Evolutionary conservation across 1,284 basidiomycete genomes (phyloP), one percentile per base, ranked within the genome.

Genomic region (Ceratobasidium sp.): DNA sequence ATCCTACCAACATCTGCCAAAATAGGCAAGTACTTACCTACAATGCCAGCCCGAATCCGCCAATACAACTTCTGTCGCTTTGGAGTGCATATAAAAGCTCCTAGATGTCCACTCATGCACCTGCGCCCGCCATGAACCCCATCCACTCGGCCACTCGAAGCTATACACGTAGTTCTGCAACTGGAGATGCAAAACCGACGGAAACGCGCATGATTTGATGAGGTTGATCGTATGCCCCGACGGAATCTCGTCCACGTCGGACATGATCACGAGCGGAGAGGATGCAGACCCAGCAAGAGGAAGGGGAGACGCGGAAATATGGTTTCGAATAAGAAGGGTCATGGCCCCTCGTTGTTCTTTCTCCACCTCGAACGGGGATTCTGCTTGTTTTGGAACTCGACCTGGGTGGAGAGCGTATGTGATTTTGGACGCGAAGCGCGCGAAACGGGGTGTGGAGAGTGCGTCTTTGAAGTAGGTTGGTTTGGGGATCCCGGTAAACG

Each of bases 231-330:
- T 88, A 73, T 86, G 83, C 18, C 81, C 78, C 0, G 86, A 84
- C 3, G 89, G 87, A 62, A 92, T 84, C 79, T 92, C 90, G 79
- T 92, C 90, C 16, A 91, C 81, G 78, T 92, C 90, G 8, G 87
- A 86, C 83, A 89, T 87, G 73, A 91, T 78, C 36, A 92, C 84
- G 36, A 91, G 81, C 14, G 80, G 79, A 79, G 78, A 80, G 23
- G 78, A 75, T 14, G 78, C 72, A 21, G 79, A 75, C 43, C 74
- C 73, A n/a, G 83, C 9, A 30, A 1, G 48, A 26, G 79, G 71
- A 83, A 80, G 32, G 76, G 28, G 34, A 16, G 28, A 10, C 53
- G 26, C 30, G 53, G 34, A 57, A 14, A n/a, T n/a, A n/a, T n/a
- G n/a, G n/a, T n/a, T n/a, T n/a, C n/a, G n/a, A n/a, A 87, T 80